phyloP scores from a whole-genome alignment of 805 yeast genomes.

The Wickerhamomyces chaumierensis region DNA sequence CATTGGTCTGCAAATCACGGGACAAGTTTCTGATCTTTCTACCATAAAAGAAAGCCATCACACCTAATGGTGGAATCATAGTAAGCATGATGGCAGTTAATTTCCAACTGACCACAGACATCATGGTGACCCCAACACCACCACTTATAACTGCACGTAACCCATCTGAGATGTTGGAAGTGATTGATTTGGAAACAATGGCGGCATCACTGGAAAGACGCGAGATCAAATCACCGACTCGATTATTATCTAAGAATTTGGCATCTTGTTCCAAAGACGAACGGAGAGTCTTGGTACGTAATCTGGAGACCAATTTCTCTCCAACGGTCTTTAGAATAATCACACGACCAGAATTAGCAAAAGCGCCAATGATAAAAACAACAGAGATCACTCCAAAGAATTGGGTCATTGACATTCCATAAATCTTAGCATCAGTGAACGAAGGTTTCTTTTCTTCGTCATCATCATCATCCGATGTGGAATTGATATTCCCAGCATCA shows the following conservation, averaged over 20 bases:
- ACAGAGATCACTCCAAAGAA: conserved; percentile 54
- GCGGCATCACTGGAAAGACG: conserved; percentile 83
- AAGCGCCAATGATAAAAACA: conserved; percentile 61
- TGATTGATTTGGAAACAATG: conserved; percentile 73
- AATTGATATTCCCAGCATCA: conserved; percentile 36
- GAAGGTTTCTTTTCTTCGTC: neutral
- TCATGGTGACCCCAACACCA: conserved; percentile 80
- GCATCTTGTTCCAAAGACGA: conserved; percentile 79
- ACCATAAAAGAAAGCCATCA: conserved; percentile 78
- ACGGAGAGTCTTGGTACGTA: conserved; percentile 66
- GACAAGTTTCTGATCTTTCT: conserved; percentile 64
- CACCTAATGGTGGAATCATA: conserved; percentile 72
- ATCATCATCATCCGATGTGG: conserved; percentile 8
- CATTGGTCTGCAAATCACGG: conserved; percentile 65
- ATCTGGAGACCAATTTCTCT: conserved; percentile 75
- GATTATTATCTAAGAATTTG: conserved; percentile 77
- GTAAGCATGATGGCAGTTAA: conserved; percentile 73
- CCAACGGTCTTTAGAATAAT: conserved; percentile 68
- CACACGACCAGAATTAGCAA: conserved; percentile 75
- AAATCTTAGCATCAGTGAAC: conserved; percentile 22
- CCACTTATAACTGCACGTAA: conserved; percentile 75
- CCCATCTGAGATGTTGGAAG: conserved; percentile 90
- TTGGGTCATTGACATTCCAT: conserved; percentile 50
- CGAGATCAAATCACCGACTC: conserved; percentile 87
- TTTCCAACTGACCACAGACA: conserved; percentile 77